phyloP scores from a whole-genome alignment of 108 stramenopile genomes.

The Pseudonitzschia multistriata region DNA sequence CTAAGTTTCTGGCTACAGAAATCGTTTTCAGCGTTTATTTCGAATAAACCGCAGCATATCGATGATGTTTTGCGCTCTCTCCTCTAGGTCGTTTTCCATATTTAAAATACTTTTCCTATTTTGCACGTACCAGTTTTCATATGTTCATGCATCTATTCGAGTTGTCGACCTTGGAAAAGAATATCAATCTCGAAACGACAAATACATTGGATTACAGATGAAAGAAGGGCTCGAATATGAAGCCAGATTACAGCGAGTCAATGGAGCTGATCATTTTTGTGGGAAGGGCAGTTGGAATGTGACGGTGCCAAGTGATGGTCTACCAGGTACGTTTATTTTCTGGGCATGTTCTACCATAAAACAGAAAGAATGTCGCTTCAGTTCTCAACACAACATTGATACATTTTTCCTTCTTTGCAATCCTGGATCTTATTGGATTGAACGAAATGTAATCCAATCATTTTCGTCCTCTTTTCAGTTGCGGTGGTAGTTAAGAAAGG shows the following conservation, averaged over 20 bases:
- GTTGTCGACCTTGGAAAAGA: conserved; percentile 4
- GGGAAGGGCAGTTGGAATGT: not conserved
- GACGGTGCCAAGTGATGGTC: conserved; percentile 13
- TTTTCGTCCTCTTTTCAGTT: not conserved
- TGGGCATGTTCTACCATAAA: not conserved
- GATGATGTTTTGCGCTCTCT: not conserved
- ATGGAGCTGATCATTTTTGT: not conserved
- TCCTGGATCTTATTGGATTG: not conserved
- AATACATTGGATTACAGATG: conserved; percentile 12
- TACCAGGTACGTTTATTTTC: conserved; percentile 13
- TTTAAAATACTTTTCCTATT: not conserved
- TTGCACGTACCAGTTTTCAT: not conserved
- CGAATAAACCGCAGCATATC: too few species aligned
- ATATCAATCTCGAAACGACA: conserved; percentile 16
- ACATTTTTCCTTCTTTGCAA: not conserved
- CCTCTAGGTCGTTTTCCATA: not conserved
- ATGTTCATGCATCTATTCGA: not conserved
- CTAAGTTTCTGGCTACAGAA: too few species aligned
- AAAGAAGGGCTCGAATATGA: conserved; percentile 1
- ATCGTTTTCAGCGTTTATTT: too few species aligned
- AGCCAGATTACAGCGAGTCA: not conserved
- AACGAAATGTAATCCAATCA: not conserved
- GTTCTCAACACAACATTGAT: too few species aligned
- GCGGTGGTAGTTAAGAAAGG: conserved; percentile 16
- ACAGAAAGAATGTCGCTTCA: not conserved